phyloP scores from a whole-genome alignment of 257 asterid genomes.

The Asclepias syriaca region DNA sequence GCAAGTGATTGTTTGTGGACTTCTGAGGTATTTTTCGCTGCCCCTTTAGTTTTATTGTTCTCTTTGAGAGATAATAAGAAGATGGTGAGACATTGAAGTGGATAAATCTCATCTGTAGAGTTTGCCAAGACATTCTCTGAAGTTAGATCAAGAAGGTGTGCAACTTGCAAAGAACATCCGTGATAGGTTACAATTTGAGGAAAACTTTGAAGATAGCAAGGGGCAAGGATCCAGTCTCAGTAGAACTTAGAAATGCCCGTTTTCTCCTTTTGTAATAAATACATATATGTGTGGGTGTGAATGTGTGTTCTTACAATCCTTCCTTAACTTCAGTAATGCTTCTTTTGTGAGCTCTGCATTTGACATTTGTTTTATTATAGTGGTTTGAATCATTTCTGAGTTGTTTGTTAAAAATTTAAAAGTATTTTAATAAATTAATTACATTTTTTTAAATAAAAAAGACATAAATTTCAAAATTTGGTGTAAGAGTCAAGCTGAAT shows the following conservation, averaged over 20 bases:
- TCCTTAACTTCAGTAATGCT: neutral
- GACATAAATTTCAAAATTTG: too few relatives aligned
- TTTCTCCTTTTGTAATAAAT: too few relatives aligned
- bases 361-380: too few relatives aligned
- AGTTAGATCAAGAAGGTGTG: conserved; percentile 60
- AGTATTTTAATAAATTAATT: too few relatives aligned
- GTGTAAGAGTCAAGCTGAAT: too few relatives aligned
- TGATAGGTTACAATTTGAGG: conserved; percentile 37
- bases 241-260: conserved; percentile 27
- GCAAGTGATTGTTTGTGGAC: conserved; percentile 86
- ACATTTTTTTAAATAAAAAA: too few relatives aligned
- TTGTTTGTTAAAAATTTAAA: too few relatives aligned
- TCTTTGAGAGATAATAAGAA: neutral
- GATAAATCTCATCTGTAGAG: conserved; percentile 24
- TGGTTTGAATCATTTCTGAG: too few relatives aligned
- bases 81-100: conserved; percentile 7
- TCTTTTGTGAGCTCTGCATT: too few relatives aligned
- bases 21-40: conserved; percentile 59
- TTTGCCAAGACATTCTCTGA: conserved; percentile 52
- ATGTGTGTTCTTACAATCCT: neutral
- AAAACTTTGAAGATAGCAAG: conserved; percentile 43
- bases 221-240: conserved; percentile 43
- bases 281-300: too few relatives aligned
- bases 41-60: neutral
- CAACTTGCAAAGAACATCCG: conserved; percentile 60